These are phyloP conservation scores for Notholithocarpus densiflorus DNA, from an alignment of 306 rosid species.

Conservation along the genomic window DNA sequence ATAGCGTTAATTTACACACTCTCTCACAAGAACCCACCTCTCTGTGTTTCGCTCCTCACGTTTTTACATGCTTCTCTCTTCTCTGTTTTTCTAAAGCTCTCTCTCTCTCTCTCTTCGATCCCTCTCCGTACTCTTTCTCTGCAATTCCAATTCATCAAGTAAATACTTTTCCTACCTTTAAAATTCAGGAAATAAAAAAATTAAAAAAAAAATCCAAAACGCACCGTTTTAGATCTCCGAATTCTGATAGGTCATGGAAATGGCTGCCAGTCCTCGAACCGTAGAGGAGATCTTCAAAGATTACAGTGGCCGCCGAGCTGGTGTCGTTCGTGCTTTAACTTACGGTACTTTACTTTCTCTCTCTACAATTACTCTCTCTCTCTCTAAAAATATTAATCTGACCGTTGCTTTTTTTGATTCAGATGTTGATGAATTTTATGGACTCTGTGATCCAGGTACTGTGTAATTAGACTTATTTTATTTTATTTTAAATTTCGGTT, in stretches of 20 bases:
- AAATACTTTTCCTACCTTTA: conserved; percentile 11
- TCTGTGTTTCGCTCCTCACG: not conserved
- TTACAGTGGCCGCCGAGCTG: conserved; percentile 67
- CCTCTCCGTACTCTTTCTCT: conserved; percentile 36
- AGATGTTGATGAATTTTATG: conserved; percentile 92
- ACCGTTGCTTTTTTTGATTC: conserved; percentile 13
- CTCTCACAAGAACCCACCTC: not conserved
- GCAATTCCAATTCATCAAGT: conserved; percentile 13
- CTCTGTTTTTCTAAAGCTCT: conserved; percentile 30
- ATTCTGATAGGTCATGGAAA: conserved; percentile 59
- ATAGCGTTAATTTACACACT: conserved; percentile 5
- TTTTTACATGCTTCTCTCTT: conserved; percentile 31
- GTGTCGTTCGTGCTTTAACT: conserved; percentile 81
- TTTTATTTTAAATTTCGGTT: not conserved
- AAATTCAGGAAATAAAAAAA: too few relatives aligned
- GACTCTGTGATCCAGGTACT: conserved; percentile 92
- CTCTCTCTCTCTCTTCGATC: conserved; percentile 24
- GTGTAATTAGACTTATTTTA: conserved; percentile 12
- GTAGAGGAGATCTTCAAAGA: conserved; percentile 99
- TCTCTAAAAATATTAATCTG: not conserved
- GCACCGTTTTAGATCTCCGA: conserved; percentile 41
- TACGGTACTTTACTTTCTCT: conserved; percentile 37
- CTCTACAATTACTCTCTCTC: not conserved
- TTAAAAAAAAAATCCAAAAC: not conserved
- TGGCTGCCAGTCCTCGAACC: conserved; percentile 74